Evolutionary conservation across 768 basidiomycete species (phyloP).

Genomic region (Gloeophyllum trabeum): DNA sequence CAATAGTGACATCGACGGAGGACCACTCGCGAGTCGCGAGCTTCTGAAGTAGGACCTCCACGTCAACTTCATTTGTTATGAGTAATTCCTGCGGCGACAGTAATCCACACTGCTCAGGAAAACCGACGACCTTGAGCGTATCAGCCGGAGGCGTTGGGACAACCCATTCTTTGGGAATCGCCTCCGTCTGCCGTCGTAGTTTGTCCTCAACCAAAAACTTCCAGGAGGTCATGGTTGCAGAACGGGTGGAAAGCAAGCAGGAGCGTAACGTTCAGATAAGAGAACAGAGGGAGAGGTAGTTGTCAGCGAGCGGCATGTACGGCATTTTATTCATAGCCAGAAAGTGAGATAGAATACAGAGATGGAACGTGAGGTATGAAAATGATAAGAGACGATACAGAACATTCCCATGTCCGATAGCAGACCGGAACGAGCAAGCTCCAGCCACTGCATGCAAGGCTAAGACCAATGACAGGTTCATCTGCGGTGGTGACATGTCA

Average conservation of each 20-base stretch:
- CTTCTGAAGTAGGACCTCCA: conserved; percentile 35
- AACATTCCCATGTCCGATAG: too few relatives aligned
- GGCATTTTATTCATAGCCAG: too few relatives aligned
- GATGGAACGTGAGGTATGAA: too few relatives aligned
- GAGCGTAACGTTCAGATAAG: too few relatives aligned
- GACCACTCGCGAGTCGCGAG: conserved; percentile 43
- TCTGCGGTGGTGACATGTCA: conserved; percentile 42
- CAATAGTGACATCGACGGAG: conserved; percentile 54
- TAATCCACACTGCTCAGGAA: conserved; percentile 45
- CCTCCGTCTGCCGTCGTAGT: conserved; percentile 32
- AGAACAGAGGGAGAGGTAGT: too few relatives aligned
- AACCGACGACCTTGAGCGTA: conserved; percentile 34
- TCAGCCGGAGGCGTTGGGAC: conserved; percentile 30
- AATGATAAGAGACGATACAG: too few relatives aligned
- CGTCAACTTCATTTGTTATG: conserved; percentile 44
- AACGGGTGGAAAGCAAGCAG: too few relatives aligned
- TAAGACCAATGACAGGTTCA: too few relatives aligned
- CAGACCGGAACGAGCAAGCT: too few relatives aligned
- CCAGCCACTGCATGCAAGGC: too few relatives aligned
- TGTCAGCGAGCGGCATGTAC: too few relatives aligned
- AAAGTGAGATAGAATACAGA: too few relatives aligned
- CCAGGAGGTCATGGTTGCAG: conserved; percentile 35
- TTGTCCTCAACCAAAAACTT: conserved; percentile 42
- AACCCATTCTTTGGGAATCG: conserved; percentile 57
- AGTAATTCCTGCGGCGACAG: conserved; percentile 39